Conservation (phyloP, 768 basidiomycete genomes). For the Saitozyma podzolica region DNA sequence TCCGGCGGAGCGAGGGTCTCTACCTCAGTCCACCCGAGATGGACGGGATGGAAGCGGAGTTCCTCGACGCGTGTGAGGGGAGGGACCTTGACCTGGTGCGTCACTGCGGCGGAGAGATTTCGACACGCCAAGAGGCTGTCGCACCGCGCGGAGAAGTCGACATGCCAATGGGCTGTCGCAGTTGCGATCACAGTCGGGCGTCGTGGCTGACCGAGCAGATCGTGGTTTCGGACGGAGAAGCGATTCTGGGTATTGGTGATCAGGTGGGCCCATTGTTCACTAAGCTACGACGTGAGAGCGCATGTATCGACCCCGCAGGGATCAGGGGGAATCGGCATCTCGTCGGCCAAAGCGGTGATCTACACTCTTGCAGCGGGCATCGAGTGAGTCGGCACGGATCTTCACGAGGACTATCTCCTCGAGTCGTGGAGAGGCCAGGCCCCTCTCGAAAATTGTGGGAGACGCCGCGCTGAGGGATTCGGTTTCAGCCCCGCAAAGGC, state of each 20-base stretch:
- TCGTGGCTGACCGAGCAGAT: slow-evolving; percentile 22
- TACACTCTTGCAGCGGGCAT: slow-evolving; percentile 56
- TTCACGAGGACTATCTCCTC: too few relatives aligned
- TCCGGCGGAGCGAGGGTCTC: slow-evolving; percentile 72
- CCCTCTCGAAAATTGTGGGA: too few relatives aligned
- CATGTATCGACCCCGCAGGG: slow-evolving; percentile 18
- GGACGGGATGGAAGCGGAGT: slow-evolving; percentile 73
- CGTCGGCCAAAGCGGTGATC: slow-evolving; percentile 70
- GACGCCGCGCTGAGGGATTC: too few relatives aligned
- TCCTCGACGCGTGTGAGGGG: slow-evolving; percentile 59
- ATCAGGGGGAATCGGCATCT: slow-evolving; percentile 52
- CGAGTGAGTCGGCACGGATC: slow-evolving; percentile 28
- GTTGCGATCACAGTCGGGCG: too few relatives aligned
- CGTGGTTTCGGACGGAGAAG: slow-evolving; percentile 51
- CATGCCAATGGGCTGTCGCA: too few relatives aligned
- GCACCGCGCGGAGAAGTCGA: too few relatives aligned
- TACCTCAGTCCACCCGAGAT: slow-evolving; percentile 65
- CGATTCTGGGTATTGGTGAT: slow-evolving; percentile 49
- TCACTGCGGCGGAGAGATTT: neutral
- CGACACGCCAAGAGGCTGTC: too few relatives aligned
- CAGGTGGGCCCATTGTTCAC: slow-evolving; percentile 22
- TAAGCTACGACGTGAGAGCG: neutral
- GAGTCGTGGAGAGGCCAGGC: too few relatives aligned
- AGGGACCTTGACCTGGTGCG: slow-evolving; percentile 43
- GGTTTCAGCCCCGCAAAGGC: slow-evolving; percentile 36